phyloP scores from a whole-genome alignment of 108 stramenopile species.

The Nitzschia inconspicua region DNA sequence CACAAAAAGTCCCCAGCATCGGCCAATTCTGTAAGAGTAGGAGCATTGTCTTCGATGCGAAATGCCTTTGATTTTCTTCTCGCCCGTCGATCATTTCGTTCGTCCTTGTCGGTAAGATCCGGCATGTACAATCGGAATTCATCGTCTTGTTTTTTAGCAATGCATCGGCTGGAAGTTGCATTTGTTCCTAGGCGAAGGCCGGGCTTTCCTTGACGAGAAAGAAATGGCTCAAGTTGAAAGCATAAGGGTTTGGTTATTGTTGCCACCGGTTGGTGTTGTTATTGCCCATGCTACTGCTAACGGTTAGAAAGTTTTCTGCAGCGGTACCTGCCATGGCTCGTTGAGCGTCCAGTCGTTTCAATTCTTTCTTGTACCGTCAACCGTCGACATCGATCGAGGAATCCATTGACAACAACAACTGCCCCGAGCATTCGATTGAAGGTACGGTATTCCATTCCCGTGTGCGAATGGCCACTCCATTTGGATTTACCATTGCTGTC shows the following conservation, averaged over 20 bases:
- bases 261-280: slow-evolving; percentile 2
- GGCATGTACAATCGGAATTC: slow-evolving; percentile 71
- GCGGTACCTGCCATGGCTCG: slow-evolving; percentile 40
- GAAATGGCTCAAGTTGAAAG: slow-evolving; percentile 68
- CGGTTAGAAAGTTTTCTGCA: slow-evolving; percentile 12
- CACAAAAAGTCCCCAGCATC: slow-evolving; percentile 53
- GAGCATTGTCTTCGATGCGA: slow-evolving; percentile 4
- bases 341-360: slow-evolving; percentile 56
- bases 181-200: slow-evolving; percentile 83
- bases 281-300: neutral
- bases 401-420: slow-evolving; percentile 67
- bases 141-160: slow-evolving; percentile 76
- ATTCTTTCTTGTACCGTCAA: slow-evolving; percentile 75
- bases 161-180: slow-evolving; percentile 72
- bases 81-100: slow-evolving; percentile 3
- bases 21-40: slow-evolving; percentile 30
- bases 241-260: neutral
- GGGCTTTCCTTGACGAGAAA: slow-evolving; percentile 80
- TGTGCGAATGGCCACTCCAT: slow-evolving; percentile 17
- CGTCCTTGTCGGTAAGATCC: slow-evolving; percentile 33
- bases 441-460: slow-evolving; percentile 78
- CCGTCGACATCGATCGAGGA: slow-evolving; percentile 59
- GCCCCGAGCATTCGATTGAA: slow-evolving; percentile 61
- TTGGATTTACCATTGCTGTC: neutral
- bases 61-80: slow-evolving; percentile 18